Conservation (phyloP, 2,329 filamentous ascomycete genomes). For the Penicillium janthinellum region DNA sequence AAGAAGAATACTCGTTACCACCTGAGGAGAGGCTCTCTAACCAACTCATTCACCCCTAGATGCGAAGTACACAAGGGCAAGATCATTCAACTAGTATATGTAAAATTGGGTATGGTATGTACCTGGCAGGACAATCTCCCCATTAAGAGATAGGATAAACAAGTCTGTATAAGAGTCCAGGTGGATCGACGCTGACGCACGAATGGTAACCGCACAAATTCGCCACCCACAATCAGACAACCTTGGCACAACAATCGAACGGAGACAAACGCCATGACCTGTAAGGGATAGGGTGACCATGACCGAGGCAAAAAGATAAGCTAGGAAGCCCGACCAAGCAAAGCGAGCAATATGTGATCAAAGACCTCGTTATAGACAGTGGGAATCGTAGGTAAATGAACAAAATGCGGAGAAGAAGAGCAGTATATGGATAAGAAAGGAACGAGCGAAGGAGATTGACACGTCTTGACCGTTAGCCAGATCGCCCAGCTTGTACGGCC, state of each 20-base stretch:
- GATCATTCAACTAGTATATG: constrained; percentile 9
- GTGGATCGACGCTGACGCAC: constrained; percentile 17
- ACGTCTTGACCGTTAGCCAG: constrained; percentile 24
- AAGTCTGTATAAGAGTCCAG: constrained; percentile 14
- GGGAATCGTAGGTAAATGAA: constrained; percentile 31
- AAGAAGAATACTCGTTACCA: background rate
- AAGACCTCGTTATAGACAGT: constrained; percentile 30
- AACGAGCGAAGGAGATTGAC: background rate
- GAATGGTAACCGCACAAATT: constrained; percentile 13
- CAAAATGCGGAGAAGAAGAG: constrained; percentile 12
- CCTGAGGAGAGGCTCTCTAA: background rate
- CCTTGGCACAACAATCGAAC: constrained; percentile 4
- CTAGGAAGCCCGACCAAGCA: constrained; percentile 14
- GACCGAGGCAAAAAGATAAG: constrained; percentile 18
- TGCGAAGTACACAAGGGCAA: constrained; percentile 5
- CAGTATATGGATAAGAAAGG: constrained; percentile 6
- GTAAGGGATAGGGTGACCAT: constrained; percentile 18
- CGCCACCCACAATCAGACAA: constrained; percentile 19
- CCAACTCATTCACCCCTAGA: background rate
- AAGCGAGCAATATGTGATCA: constrained; percentile 25
- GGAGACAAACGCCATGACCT: constrained; percentile 26
- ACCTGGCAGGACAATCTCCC: constrained; percentile 22
- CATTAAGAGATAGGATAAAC: constrained; percentile 4
- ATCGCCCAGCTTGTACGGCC: constrained; percentile 53
- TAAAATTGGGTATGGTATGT: constrained; percentile 24